Evolutionary conservation across 306 rosid species (phyloP).

Genomic region (Cucumis cinereus): DNA sequence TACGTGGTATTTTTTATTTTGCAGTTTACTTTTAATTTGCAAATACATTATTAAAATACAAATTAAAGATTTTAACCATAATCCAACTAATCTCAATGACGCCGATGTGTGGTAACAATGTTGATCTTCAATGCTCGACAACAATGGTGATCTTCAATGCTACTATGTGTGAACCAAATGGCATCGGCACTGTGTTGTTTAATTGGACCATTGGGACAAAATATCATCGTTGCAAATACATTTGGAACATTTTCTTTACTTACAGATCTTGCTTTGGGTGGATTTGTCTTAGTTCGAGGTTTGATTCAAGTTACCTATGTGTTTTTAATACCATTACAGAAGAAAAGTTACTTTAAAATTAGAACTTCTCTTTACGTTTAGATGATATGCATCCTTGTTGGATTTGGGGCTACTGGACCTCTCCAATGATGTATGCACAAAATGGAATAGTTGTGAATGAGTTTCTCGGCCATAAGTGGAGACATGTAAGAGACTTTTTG

Average conservation of each 20-base stretch:
- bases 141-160: no score
- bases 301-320: background rate
- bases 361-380: background rate
- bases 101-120: no score
- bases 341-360: background rate
- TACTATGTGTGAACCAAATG: conserved; percentile 23
- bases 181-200: conserved; percentile 23
- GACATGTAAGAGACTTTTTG: conserved; percentile 5
- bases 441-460: conserved; percentile 27
- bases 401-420: conserved; percentile 35
- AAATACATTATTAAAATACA: no score
- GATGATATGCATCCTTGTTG: conserved; percentile 27
- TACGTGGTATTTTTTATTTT: no score
- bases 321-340: background rate
- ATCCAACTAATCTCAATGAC: no score
- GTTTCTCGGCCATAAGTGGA: conserved; percentile 27
- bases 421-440: conserved; percentile 28
- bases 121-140: no score
- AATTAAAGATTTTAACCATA: no score
- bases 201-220: conserved; percentile 9
- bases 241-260: conserved; percentile 17
- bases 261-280: conserved; percentile 11
- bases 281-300: conserved; percentile 9
- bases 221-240: conserved; percentile 16
- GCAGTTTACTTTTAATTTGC: no score